Base-by-base conservation (phyloP, 2,329 filamentous ascomycete genomes). In the Fusarium nelsonii region DNA sequence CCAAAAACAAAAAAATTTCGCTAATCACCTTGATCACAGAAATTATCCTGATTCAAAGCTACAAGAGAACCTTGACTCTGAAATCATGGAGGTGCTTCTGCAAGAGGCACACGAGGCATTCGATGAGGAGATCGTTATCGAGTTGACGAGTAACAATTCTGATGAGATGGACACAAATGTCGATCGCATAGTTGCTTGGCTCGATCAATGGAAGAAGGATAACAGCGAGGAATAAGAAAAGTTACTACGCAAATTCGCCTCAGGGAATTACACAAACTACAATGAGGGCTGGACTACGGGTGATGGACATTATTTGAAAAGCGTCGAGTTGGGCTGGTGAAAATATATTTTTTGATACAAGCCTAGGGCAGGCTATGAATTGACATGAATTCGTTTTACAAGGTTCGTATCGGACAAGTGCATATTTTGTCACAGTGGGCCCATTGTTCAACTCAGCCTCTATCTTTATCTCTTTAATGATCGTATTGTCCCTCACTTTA, bases 31-130 rank as follows among this genome's bases (percentile, higher is more conserved):
- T 32, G 8, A 6, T 1, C 20, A 23, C 39, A 92, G 91, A 70
- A 91, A 93, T 66, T 97, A 97, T 79, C 85, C 88, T 65, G 92
- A 96, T 76, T 85, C 87, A 67, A 99, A 99, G 80, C 83, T 99
- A 43, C 92, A 98, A 79, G 96, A 98, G 80, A 99, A 99, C 77
- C 84, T 99, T 63, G 96, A 99, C 79, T 92, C 93, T 32, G 96
- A 99, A 82, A 98, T 99, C 77, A 98, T 99, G 90, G 92, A 97
- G 76, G 93, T 98, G 28, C 83, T 99, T 58, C 84, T 97, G 20
- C 91, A 97, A 72, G 96, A 99, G 82, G 96, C 96, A 33, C 85
- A 90, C 63, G 94, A 97, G 68, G 88, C 91, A 12, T 99, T 95
- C 75, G 92, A 93, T 55, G 88, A 92, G 79, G 89, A 96, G 76